These are phyloP conservation scores for Neoboletus magnificus DNA, from an alignment of 768 basidiomycete genomes.

Conservation along the genomic window DNA sequence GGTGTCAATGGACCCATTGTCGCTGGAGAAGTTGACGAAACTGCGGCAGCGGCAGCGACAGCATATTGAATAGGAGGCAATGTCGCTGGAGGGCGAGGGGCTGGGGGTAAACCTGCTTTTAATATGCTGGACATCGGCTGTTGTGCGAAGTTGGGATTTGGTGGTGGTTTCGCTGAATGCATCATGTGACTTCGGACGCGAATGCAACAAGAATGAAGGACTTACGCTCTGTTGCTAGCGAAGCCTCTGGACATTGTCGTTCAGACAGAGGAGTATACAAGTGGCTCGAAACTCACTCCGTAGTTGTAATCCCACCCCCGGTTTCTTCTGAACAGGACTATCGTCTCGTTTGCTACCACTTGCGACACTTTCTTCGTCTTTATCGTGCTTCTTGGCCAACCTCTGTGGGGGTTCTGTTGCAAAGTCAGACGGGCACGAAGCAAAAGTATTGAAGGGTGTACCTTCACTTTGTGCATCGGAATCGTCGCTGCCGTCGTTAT, in stretches of 20 bases:
- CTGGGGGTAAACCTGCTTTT: slow-evolving; percentile 65
- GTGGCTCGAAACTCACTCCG: slow-evolving; percentile 57
- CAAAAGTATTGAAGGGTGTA: slow-evolving; percentile 21
- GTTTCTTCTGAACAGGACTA: slow-evolving; percentile 80
- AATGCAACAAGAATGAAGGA: not conserved
- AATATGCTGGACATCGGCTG: slow-evolving; percentile 76
- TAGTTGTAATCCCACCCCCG: slow-evolving; percentile 54
- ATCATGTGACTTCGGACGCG: slow-evolving; percentile 3
- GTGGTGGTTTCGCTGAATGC: slow-evolving; percentile 57
- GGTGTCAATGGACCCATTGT: slow-evolving; percentile 24
- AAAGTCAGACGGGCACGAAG: not conserved
- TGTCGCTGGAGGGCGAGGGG: slow-evolving; percentile 48
- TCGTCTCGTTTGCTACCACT: slow-evolving; percentile 70
- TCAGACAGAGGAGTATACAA: slow-evolving; percentile 12
- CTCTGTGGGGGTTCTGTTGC: slow-evolving; percentile 59
- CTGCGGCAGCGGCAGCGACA: slow-evolving; percentile 70
- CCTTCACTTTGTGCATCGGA: slow-evolving; percentile 76
- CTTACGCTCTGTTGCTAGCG: slow-evolving; percentile 60
- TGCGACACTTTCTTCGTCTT: slow-evolving; percentile 71
- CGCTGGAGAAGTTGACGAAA: slow-evolving; percentile 23
- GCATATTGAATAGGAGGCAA: slow-evolving; percentile 87
- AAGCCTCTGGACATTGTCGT: slow-evolving; percentile 50
- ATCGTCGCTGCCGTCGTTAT: slow-evolving; percentile 71
- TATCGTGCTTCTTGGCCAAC: slow-evolving; percentile 65
- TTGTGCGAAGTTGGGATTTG: slow-evolving; percentile 76